Conservation (phyloP, 2,329 filamentous ascomycete genomes). For the Phaeoacremonium minimum region DNA sequence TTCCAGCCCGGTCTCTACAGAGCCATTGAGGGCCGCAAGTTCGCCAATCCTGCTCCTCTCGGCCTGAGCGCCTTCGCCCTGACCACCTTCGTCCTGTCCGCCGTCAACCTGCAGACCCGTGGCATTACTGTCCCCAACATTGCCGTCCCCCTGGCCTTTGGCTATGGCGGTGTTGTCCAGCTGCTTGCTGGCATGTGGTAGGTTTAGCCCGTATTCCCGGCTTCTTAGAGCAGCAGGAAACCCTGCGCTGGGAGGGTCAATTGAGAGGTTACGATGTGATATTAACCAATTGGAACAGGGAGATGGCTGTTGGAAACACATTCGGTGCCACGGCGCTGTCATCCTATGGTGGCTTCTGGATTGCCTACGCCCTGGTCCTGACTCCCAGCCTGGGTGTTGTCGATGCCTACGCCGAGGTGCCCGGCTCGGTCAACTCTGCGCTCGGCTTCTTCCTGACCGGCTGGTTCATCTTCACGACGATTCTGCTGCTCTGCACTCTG, state of each 20-base stretch:
- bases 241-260: not conserved
- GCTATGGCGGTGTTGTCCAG: slow-evolving; percentile 75
- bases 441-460: slow-evolving; percentile 72
- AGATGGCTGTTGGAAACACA: slow-evolving; percentile 84
- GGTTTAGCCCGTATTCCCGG: too few species aligned
- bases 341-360: slow-evolving; percentile 83
- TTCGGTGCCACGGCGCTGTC: slow-evolving; percentile 79
- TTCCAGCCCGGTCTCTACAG: slow-evolving; percentile 68
- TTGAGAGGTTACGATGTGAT: not conserved
- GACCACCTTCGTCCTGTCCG: slow-evolving; percentile 75
- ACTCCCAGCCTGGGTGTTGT: slow-evolving; percentile 49
- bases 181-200: slow-evolving; percentile 84
- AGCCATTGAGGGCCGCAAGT: slow-evolving; percentile 61
- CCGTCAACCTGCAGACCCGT: slow-evolving; percentile 66
- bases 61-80: slow-evolving; percentile 76
- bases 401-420: slow-evolving; percentile 40
- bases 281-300: slow-evolving; percentile 44
- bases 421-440: slow-evolving; percentile 49
- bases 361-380: slow-evolving; percentile 67
- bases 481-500: slow-evolving; percentile 70
- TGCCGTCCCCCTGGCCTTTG: slow-evolving; percentile 65
- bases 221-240: too few species aligned
- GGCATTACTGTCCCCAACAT: slow-evolving; percentile 59
- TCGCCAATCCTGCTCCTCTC: slow-evolving; percentile 75
- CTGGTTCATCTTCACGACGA: slow-evolving; percentile 82